Percentiles rank a stretch among this genome's conserved stretches.
phyloP scores from a whole-genome alignment of 305 asterid species.

The Fraxinus sp. region DNA sequence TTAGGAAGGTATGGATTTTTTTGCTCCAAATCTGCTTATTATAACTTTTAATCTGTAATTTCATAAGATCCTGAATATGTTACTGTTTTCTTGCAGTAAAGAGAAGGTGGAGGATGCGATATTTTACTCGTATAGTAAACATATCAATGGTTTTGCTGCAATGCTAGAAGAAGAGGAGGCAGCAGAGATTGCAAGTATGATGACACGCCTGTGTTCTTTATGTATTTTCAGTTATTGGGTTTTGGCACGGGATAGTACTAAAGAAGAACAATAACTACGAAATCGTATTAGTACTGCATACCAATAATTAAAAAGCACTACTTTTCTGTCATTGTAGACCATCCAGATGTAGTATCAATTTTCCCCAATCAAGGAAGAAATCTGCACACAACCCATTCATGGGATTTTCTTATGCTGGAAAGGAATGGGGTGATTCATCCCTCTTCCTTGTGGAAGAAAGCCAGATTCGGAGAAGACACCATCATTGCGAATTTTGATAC shows the following conservation, averaged over 20 bases:
- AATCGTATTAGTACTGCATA: not conserved
- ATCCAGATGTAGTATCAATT: slow-evolving; percentile 58
- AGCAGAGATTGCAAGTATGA: slow-evolving; percentile 47
- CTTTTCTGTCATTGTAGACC: slow-evolving; percentile 33
- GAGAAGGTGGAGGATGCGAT: slow-evolving; percentile 58
- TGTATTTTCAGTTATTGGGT: not conserved
- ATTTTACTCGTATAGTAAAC: slow-evolving; percentile 55
- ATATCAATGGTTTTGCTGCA: slow-evolving; percentile 80
- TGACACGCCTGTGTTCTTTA: not conserved
- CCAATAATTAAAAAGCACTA: not conserved
- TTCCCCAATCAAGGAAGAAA: slow-evolving; percentile 38
- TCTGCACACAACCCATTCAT: slow-evolving; percentile 74
- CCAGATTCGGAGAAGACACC: slow-evolving; percentile 56
- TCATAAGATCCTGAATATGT: not conserved
- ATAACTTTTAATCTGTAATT: not conserved
- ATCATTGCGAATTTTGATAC: slow-evolving; percentile 73
- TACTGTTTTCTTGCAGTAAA: slow-evolving; percentile 32
- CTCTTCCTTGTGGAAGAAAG: slow-evolving; percentile 54
- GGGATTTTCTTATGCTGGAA: slow-evolving; percentile 70
- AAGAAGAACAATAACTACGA: not conserved
- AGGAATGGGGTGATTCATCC: slow-evolving; percentile 33
- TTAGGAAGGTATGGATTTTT: slow-evolving; percentile 51
- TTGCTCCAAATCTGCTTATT: not conserved
- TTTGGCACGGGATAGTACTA: not conserved
- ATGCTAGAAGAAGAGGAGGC: slow-evolving; percentile 67